A percentile compares a stretch with the other conserved stretches of the same genome.
These are phyloP conservation scores for Paraconiothyrium brasiliense DNA, from an alignment of 2,329 filamentous ascomycete species.

Conservation along the genomic window DNA sequence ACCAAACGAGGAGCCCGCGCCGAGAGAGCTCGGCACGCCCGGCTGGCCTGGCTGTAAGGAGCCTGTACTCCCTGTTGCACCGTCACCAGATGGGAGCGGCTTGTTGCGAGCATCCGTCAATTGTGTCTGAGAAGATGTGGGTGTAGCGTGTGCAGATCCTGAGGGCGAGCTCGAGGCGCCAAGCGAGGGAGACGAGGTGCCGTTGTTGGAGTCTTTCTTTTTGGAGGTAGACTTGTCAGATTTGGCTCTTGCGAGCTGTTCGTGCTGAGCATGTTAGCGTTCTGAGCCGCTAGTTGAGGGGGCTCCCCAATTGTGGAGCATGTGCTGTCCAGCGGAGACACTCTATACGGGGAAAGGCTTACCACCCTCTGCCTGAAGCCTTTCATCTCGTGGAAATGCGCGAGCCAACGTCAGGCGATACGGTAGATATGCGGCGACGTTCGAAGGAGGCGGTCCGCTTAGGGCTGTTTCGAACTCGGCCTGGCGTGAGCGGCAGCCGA, in stretches of 20 bases:
- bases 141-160: constrained; percentile 73
- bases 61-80: constrained; percentile 32
- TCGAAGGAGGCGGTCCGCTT: constrained; percentile 28
- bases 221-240: constrained; percentile 79
- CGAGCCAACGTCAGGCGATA: constrained; percentile 41
- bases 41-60: constrained; percentile 45
- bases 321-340: constrained; percentile 34
- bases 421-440: constrained; percentile 37
- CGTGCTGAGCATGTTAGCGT: constrained; percentile 67
- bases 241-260: constrained; percentile 92
- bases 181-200: constrained; percentile 81
- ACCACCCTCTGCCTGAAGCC: constrained; percentile 97
- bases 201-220: constrained; percentile 68
- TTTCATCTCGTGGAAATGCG: constrained; percentile 77
- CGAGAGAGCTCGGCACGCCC: constrained; percentile 41
- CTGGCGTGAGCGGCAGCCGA: constrained; percentile 34
- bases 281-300: constrained; percentile 39
- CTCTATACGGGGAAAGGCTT: constrained; percentile 58
- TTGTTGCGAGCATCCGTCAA: constrained; percentile 88
- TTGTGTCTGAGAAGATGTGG: constrained; percentile 87
- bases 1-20: constrained; percentile 43
- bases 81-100: constrained; percentile 65
- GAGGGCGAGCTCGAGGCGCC: constrained; percentile 66
- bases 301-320: constrained; percentile 26
- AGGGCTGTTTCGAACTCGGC: constrained; percentile 34